These are phyloP conservation scores for Arthroderma sp. DNA, from an alignment of 2,329 filamentous ascomycete species.

Conservation along the genomic window DNA sequence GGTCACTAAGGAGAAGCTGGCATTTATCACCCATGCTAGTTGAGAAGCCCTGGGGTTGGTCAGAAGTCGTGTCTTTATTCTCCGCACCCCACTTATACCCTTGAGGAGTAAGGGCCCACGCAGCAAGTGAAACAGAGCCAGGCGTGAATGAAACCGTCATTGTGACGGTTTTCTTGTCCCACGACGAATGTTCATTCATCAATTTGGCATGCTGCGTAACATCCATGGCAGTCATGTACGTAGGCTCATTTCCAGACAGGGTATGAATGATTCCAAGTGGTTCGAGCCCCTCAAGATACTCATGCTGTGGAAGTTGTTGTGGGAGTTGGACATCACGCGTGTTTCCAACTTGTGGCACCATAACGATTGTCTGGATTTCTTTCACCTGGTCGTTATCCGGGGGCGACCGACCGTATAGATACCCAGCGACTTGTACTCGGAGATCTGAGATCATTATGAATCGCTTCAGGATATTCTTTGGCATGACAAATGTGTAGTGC, in stretches of 20 bases:
- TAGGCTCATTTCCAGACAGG: constrained; percentile 81
- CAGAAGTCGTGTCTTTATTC: constrained; percentile 83
- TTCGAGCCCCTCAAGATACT: constrained; percentile 75
- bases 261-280: constrained; percentile 93
- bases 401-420: constrained; percentile 84
- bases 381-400: constrained; percentile 94
- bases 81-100: constrained; percentile 96
- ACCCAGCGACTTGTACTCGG: constrained; percentile 89
- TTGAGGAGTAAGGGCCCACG: constrained; percentile 80
- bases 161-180: constrained; percentile 85
- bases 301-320: constrained; percentile 79
- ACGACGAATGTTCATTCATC: constrained; percentile 65
- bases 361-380: constrained; percentile 90
- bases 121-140: constrained; percentile 84
- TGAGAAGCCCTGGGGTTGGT: constrained; percentile 87
- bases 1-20: constrained; percentile 81
- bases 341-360: constrained; percentile 92
- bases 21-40: constrained; percentile 90
- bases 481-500: constrained; percentile 90
- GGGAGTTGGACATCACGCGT: constrained; percentile 85
- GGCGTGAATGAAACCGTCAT: constrained; percentile 95
- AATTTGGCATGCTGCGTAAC: constrained; percentile 88
- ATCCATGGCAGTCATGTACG: constrained; percentile 91
- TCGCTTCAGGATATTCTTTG: constrained; percentile 94
- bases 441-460: constrained; percentile 97